Evolutionary conservation across 2,329 filamentous ascomycete species (phyloP).

Genomic region (Sporothrix protearum): DNA sequence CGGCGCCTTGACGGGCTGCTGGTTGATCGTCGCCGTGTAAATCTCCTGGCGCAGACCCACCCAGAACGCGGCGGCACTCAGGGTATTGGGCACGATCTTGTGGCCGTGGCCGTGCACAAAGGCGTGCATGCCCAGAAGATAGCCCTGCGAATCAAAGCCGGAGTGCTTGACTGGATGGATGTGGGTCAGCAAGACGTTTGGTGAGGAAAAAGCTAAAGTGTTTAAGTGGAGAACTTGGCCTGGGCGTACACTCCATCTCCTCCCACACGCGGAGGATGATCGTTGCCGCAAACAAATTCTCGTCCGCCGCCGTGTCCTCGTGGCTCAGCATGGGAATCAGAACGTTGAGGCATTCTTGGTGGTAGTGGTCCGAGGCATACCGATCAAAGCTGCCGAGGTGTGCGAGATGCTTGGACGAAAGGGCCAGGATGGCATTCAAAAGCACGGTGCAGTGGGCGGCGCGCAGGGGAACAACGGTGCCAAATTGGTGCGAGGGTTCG

Average conservation of each 20-base stretch:
- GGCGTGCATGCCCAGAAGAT: constrained; percentile 45
- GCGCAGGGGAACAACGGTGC: constrained; percentile 50
- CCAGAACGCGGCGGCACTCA: constrained; percentile 55
- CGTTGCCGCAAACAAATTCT: constrained; percentile 52
- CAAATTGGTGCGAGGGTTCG: constrained; percentile 47
- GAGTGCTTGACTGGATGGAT: constrained; percentile 40
- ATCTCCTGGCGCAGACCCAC: constrained; percentile 58
- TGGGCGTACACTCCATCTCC: constrained; percentile 44
- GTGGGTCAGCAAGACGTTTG: not conserved
- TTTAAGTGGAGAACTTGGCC: not conserved
- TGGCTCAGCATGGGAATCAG: constrained; percentile 47
- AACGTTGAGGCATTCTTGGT: constrained; percentile 50
- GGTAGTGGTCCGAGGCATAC: constrained; percentile 50
- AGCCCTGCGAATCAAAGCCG: constrained; percentile 46
- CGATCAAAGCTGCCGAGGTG: constrained; percentile 47
- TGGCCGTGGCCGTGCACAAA: constrained; percentile 45
- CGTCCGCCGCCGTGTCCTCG: constrained; percentile 43
- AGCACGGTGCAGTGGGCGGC: constrained; percentile 50
- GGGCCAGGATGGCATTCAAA: constrained; percentile 55
- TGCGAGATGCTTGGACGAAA: constrained; percentile 53
- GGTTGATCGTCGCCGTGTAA: constrained; percentile 51
- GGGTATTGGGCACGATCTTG: constrained; percentile 40
- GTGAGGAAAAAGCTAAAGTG: not conserved
- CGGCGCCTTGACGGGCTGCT: constrained; percentile 47
- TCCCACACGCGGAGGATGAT: constrained; percentile 57